These are phyloP conservation scores for Loxodes magnus DNA, from an alignment of 73 alveolate genomes.

Conservation along the genomic window DNA sequence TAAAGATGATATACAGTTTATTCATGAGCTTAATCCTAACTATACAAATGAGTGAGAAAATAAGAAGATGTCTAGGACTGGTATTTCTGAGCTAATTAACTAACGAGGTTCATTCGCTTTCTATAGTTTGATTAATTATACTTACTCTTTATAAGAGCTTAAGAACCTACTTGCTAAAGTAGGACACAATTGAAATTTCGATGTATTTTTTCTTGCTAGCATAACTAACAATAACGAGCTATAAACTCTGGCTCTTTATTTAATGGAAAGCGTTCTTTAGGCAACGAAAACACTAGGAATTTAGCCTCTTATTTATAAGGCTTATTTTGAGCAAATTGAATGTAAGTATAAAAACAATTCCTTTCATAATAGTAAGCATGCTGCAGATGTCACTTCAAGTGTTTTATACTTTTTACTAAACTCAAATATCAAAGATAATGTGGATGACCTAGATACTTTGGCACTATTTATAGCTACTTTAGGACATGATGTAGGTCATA, in stretches of 20 bases:
- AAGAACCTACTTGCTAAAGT: conserved; percentile 2
- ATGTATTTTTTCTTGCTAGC: conserved; percentile 2
- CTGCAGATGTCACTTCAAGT: too few species aligned
- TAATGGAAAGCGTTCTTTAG: conserved; percentile 2
- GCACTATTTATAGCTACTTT: background rate
- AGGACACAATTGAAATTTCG: conserved; percentile 14
- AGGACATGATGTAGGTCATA: background rate
- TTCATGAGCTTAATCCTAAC: background rate
- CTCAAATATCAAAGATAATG: too few species aligned
- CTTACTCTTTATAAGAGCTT: conserved; percentile 6
- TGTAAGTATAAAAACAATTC: too few species aligned
- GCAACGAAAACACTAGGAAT: background rate
- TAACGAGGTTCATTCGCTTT: background rate
- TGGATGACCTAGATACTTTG: too few species aligned
- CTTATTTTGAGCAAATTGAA: too few species aligned
- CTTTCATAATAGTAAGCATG: too few species aligned
- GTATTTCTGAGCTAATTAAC: background rate
- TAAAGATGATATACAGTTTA: background rate
- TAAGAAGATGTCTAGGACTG: background rate
- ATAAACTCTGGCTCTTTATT: background rate
- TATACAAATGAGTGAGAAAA: background rate
- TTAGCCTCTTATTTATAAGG: background rate
- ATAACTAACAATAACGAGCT: conserved; percentile 1
- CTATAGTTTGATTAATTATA: background rate
- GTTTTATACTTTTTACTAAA: too few species aligned